Base-by-base conservation (phyloP, 441 rosid species). In the Corymbia calophylla region DNA sequence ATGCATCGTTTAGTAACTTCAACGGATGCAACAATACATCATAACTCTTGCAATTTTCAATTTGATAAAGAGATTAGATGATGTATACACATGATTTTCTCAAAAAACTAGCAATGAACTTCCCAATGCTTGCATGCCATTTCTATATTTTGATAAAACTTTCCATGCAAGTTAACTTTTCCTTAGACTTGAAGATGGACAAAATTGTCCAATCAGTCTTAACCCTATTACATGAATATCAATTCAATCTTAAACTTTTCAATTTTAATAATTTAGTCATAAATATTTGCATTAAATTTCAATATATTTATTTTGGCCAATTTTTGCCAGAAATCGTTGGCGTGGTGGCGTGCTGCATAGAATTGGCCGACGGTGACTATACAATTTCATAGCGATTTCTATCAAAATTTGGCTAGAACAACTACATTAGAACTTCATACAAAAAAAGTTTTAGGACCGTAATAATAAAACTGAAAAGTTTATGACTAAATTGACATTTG, bases 401-500 rank as follows among this genome's bases (percentile, higher is more conserved):
- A 4, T 7, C 15, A 1, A 73, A 39, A 73, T 39, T 70, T 1
- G 49, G 7, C 49, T 19, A 4, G 3, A 73, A 39, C 5, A 7
- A 39, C 9, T 39, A 39, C 5, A 39, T 73, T 73, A 9, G 14
- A 68, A 68, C 9, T 35, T 18, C 4, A 2, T 11, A 68, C 25
- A 32, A 18, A 68, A 68, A 17, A 17, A 39, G 44, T 39, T 6
- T 6, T 73, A 73, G 2, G 9, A 73, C 29, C 21, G 6, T 21
- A 39, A 35, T 10, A 4, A 2, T 21, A 39, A 73, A 21, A 21
- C 21, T 44, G 1, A 73, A 73, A 39, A 2, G 8, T 6, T 21
- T 21, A 21, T 5, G 0, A 39, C 0, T 73, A 2, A 39, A 21
- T 19, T 21, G 9, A 44, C 5, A 73, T 21, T 10, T 12, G 10